These are phyloP conservation scores for Penicillium coprophilum DNA, from an alignment of 495 filamentous ascomycete genomes.

Conservation along the genomic window DNA sequence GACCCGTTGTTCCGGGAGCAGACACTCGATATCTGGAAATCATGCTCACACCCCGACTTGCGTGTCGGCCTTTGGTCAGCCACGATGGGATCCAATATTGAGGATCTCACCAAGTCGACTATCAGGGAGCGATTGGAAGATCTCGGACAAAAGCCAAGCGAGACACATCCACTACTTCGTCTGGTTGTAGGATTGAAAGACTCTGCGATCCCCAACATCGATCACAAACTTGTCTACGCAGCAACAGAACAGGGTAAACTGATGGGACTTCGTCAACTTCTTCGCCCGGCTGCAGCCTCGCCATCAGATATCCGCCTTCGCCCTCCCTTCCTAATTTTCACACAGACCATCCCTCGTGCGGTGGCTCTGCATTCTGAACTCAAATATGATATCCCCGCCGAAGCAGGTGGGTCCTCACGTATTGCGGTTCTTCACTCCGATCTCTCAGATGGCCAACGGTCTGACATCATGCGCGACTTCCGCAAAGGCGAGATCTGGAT, in stretches of 20 bases:
- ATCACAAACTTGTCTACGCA: conserved; percentile 84
- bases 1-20: conserved; percentile 90
- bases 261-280: conserved; percentile 83
- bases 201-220: conserved; percentile 86
- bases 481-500: conserved; percentile 93
- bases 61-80: conserved; percentile 87
- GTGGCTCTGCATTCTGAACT: conserved; percentile 84
- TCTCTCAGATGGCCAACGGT: conserved; percentile 72
- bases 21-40: conserved; percentile 81
- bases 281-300: conserved; percentile 70
- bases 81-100: conserved; percentile 92
- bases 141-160: conserved; percentile 19
- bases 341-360: conserved; percentile 88
- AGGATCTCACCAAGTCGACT: conserved; percentile 67
- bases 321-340: conserved; percentile 91
- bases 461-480: conserved; percentile 82
- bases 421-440: conserved; percentile 89
- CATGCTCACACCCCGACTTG: conserved; percentile 64
- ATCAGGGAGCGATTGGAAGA: conserved; percentile 50
- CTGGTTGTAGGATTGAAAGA: conserved; percentile 94
- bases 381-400: conserved; percentile 87
- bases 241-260: conserved; percentile 93
- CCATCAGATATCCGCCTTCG: conserved; percentile 62
- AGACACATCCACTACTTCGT: conserved; percentile 61
- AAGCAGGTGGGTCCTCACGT: conserved; percentile 80